Evolutionary conservation across 495 filamentous ascomycete species (phyloP).

Genomic region (Hamigera avellanea): DNA sequence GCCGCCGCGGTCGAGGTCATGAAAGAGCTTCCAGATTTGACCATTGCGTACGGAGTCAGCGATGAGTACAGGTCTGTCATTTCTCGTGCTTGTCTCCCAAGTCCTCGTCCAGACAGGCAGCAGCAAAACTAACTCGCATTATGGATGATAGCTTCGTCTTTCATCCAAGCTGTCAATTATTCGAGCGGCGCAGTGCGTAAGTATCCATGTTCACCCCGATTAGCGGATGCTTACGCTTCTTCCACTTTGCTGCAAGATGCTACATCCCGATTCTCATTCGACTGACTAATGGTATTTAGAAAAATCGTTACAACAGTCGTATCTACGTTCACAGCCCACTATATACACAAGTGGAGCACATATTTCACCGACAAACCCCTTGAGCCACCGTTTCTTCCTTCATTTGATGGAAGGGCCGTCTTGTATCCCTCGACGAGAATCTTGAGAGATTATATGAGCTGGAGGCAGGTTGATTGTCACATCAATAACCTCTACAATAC

Average conservation of each 20-base stretch:
- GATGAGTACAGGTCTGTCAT: conserved; percentile 72
- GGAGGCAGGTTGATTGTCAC: conserved; percentile 95
- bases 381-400: conserved; percentile 58
- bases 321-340: conserved; percentile 88
- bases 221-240: no score
- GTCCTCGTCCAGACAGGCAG: neutral
- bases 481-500: conserved; percentile 99
- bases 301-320: conserved; percentile 86
- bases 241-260: no score
- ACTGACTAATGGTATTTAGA: no score
- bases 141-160: conserved; percentile 65
- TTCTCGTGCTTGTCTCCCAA: neutral
- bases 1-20: conserved; percentile 73
- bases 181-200: conserved; percentile 77
- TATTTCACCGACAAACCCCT: conserved; percentile 61
- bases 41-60: conserved; percentile 81
- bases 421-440: conserved; percentile 70
- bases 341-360: conserved; percentile 66
- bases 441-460: conserved; percentile 88
- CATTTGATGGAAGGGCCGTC: conserved; percentile 86
- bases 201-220: conserved; percentile 5
- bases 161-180: conserved; percentile 65
- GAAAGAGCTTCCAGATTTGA: conserved; percentile 73
- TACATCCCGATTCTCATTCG: no score
- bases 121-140: neutral